phyloP scores from a whole-genome alignment of 1,284 basidiomycete genomes.

The Kwoniella shivajii region DNA sequence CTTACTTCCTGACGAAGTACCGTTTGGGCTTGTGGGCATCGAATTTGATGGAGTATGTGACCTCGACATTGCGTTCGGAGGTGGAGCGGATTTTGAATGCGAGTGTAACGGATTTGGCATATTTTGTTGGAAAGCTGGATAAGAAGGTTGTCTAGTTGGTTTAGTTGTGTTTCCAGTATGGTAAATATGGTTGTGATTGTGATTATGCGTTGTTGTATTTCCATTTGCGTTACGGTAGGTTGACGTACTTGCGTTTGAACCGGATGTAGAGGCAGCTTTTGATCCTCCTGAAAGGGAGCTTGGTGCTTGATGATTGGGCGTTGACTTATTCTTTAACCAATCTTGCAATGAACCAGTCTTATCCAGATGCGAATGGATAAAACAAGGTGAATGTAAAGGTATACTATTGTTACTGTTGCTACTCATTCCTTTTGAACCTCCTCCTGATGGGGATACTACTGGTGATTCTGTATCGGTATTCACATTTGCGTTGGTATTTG shows the following conservation, averaged over 20 bases:
- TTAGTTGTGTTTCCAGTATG: conserved; percentile 14
- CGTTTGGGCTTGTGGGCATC: conserved; percentile 10
- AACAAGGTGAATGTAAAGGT: conserved; percentile 46
- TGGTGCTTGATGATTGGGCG: background rate
- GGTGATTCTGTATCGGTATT: no score
- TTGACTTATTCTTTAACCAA: conserved; percentile 36
- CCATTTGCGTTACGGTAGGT: background rate
- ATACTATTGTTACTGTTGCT: no score
- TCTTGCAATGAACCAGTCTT: conserved; percentile 48
- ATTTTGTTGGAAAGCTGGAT: no score
- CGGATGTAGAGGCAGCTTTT: background rate
- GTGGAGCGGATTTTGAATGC: background rate
- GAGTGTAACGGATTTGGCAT: conserved; percentile 2
- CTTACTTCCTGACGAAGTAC: conserved; percentile 9
- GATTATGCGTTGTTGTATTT: background rate
- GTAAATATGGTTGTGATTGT: background rate
- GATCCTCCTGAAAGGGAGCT: conserved; percentile 4
- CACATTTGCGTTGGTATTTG: no score
- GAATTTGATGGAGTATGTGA: conserved; percentile 8
- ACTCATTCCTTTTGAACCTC: no score
- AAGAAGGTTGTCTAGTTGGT: conserved; percentile 12
- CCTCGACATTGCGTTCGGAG: background rate
- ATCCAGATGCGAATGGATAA: conserved; percentile 56
- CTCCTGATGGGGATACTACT: no score
- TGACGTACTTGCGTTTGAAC: no score